Conservation (phyloP, 768 basidiomycete genomes). For the Piloderma croceum region DNA sequence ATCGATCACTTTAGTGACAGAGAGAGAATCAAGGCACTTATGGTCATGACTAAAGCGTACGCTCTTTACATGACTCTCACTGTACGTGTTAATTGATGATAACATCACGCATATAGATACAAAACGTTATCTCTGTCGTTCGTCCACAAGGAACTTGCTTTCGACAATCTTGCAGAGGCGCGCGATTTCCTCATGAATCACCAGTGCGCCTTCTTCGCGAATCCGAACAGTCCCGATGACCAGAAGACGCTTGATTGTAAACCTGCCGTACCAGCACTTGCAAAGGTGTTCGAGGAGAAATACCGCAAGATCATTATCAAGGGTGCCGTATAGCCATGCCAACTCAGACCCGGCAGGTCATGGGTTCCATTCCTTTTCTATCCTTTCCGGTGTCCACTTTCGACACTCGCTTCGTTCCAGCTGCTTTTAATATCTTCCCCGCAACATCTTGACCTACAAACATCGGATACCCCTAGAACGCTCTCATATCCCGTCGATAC, state of each 20-base stretch:
- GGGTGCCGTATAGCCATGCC: constrained; percentile 90
- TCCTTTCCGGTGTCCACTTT: no score
- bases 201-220: constrained; percentile 59
- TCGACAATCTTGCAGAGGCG: constrained; percentile 60
- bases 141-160: constrained; percentile 77
- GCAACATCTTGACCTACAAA: no score
- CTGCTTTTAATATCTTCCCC: no score
- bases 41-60: constrained; percentile 91
- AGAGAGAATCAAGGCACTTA: constrained; percentile 80
- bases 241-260: constrained; percentile 73
- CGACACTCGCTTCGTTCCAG: no score
- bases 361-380: no score
- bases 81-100: constrained; percentile 4
- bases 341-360: no score
- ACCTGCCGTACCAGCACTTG: constrained; percentile 48
- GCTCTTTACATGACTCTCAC: constrained; percentile 24
- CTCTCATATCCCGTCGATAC: no score
- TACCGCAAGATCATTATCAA: constrained; percentile 86
- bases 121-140: constrained; percentile 69
- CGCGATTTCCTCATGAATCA: constrained; percentile 69
- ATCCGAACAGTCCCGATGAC: constrained; percentile 54
- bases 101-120: constrained; percentile 54
- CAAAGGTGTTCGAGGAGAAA: constrained; percentile 67
- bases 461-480: no score
- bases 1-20: constrained; percentile 98